Evolutionary conservation across 352 stramenopile species (phyloP).

Genomic region (Phytopythium kandeliae): DNA sequence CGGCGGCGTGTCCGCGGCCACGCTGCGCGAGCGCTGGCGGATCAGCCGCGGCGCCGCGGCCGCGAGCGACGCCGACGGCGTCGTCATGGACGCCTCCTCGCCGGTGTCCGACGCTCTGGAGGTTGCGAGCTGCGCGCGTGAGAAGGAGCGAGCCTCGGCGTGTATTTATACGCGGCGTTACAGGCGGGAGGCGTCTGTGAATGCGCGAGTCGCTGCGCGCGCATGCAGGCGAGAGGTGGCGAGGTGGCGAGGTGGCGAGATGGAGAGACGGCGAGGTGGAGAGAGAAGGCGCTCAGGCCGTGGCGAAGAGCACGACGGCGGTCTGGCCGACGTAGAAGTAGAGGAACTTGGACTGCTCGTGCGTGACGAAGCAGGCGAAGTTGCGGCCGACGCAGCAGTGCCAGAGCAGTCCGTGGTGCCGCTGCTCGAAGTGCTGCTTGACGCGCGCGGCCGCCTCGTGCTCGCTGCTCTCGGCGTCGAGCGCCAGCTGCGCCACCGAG

Average conservation of each 20-base stretch:
- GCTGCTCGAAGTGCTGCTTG: constrained; percentile 91
- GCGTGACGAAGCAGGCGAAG: constrained; percentile 92
- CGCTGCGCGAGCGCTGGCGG: constrained; percentile 38
- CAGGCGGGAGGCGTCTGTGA: background rate
- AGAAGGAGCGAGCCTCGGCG: background rate
- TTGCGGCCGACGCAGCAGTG: constrained; percentile 95
- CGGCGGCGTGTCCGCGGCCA: constrained; percentile 34
- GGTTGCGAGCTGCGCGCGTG: background rate
- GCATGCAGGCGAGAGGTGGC: no score
- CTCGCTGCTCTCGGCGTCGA: constrained; percentile 77
- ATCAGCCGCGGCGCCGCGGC: constrained; percentile 10
- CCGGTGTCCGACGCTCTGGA: background rate
- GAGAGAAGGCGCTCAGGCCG: constrained; percentile 12
- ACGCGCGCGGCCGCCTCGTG: constrained; percentile 90
- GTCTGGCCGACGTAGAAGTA: constrained; percentile 97
- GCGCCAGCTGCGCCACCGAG: constrained; percentile 65
- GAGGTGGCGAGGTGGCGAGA: no score
- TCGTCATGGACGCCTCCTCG: background rate
- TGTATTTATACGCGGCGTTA: constrained; percentile 5
- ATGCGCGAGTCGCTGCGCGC: background rate
- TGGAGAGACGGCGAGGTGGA: no score
- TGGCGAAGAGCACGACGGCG: constrained; percentile 91
- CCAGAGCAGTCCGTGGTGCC: constrained; percentile 89
- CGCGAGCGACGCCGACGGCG: background rate
- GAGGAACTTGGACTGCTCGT: constrained; percentile 93